Evolutionary conservation across 352 stramenopile genomes (phyloP).

Genomic region (Pythium inflatum): DNA sequence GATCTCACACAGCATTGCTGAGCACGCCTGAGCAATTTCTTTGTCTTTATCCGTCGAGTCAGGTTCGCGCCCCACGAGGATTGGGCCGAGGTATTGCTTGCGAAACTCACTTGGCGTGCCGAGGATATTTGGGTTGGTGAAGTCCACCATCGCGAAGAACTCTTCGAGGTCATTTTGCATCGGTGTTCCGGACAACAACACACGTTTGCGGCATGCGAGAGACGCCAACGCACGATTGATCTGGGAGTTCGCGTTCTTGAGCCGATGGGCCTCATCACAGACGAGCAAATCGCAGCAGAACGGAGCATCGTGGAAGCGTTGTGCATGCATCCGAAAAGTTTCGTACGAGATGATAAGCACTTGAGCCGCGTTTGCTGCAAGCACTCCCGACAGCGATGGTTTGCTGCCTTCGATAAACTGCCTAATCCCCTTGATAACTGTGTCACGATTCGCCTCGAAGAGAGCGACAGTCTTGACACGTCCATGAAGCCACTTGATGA

Average conservation of each 20-base stretch:
- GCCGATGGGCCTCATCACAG: slow-evolving; percentile 98
- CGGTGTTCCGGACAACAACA: slow-evolving; percentile 97
- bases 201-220: slow-evolving; percentile 88
- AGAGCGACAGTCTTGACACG: slow-evolving; percentile 83
- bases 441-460: slow-evolving; percentile 80
- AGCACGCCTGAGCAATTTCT: slow-evolving; percentile 81
- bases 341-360: slow-evolving; percentile 91
- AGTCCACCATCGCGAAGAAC: slow-evolving; percentile 98
- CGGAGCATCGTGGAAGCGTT: slow-evolving; percentile 88
- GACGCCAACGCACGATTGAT: slow-evolving; percentile 82
- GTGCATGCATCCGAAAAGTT: slow-evolving; percentile 93
- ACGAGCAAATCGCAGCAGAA: slow-evolving; percentile 95
- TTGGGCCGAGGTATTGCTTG: slow-evolving; percentile 90
- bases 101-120: slow-evolving; percentile 91
- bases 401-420: slow-evolving; percentile 86
- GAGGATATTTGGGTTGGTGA: slow-evolving; percentile 87
- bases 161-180: slow-evolving; percentile 99
- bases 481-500: slow-evolving; percentile 87
- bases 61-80: slow-evolving; percentile 89
- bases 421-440: slow-evolving; percentile 82
- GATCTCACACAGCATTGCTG: slow-evolving; percentile 95
- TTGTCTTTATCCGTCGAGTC: slow-evolving; percentile 87
- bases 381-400: slow-evolving; percentile 40
- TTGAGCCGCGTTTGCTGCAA: slow-evolving; percentile 49
- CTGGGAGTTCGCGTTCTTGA: slow-evolving; percentile 98